A percentile compares a stretch with the other conserved stretches of the same genome.
Conservation (phyloP, 1,139 yeast genomes). For the Magnusiomyces tetraspermus region DNA sequence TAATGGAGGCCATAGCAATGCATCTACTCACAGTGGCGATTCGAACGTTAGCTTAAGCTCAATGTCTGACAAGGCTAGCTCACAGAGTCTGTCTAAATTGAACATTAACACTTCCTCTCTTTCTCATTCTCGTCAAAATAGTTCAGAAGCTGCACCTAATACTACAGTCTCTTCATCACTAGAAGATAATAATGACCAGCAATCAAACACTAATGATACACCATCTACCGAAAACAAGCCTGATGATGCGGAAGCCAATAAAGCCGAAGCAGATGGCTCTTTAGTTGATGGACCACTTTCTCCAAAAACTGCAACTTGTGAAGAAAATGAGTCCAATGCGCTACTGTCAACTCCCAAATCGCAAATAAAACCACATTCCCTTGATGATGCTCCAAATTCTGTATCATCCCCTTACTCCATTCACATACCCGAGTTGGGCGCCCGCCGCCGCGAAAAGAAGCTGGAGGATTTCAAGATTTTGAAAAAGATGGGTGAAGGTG, state of each 20-base stretch:
- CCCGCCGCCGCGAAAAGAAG: conserved; percentile 41
- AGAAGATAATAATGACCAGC: too few relatives aligned
- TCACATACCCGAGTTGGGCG: conserved; percentile 27
- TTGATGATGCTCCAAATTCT: conserved; percentile 11
- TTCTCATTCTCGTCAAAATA: too few relatives aligned
- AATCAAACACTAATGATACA: too few relatives aligned
- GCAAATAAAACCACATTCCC: conserved; percentile 5
- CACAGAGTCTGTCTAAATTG: not conserved
- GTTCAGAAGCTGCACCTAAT: too few relatives aligned
- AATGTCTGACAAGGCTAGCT: not conserved
- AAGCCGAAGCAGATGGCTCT: too few relatives aligned
- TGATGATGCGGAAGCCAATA: too few relatives aligned
- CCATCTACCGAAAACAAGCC: too few relatives aligned
- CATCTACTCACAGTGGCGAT: conserved; percentile 4
- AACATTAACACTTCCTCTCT: not conserved
- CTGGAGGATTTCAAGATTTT: conserved; percentile 60
- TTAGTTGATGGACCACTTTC: too few relatives aligned
- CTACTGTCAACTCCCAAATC: conserved; percentile 7
- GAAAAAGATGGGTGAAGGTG: conserved; percentile 89
- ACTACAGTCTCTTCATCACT: too few relatives aligned
- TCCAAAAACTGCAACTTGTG: too few relatives aligned
- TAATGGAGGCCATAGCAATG: conserved; percentile 13
- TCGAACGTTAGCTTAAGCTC: not conserved
- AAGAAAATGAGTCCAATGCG: not conserved
- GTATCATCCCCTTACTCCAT: conserved; percentile 14